Evolutionary conservation across 1,139 yeast species (phyloP).

Genomic region (Debaryomyces coudertii): DNA sequence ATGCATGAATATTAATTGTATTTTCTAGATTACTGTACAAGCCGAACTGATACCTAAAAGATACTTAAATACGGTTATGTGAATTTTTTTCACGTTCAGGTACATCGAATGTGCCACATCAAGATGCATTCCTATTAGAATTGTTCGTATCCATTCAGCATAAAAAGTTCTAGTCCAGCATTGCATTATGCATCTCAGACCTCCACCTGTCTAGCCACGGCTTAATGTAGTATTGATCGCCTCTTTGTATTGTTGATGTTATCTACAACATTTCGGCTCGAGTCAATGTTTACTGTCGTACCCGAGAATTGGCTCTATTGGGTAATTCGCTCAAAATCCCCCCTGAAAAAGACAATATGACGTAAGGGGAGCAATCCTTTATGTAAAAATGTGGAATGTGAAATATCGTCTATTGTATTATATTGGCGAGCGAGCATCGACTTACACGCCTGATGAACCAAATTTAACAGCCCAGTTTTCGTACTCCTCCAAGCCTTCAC

Average conservation of each 20-base stretch:
- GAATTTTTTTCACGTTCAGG: conserved; percentile 4
- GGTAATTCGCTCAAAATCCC: not conserved
- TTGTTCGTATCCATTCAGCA: not conserved
- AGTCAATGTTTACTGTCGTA: conserved; percentile 1
- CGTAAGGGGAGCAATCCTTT: conserved; percentile 6
- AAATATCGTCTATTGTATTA: not conserved
- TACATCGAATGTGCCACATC: conserved; percentile 4
- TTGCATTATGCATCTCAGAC: conserved; percentile 2
- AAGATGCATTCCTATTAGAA: conserved; percentile 2
- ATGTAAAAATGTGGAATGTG: not conserved
- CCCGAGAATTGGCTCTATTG: not conserved
- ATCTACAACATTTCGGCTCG: conserved; percentile 1
- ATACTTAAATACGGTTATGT: conserved; percentile 1
- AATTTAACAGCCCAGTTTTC: conserved; percentile 90
- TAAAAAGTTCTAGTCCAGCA: conserved; percentile 2
- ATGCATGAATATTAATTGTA: conserved; percentile 6
- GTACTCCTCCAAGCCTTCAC: conserved; percentile 72
- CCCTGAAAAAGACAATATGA: conserved; percentile 7
- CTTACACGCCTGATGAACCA: conserved; percentile 87
- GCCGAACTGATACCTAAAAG: conserved; percentile 4
- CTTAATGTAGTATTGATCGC: not conserved
- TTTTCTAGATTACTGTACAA: conserved; percentile 5
- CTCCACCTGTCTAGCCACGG: not conserved
- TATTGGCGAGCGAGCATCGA: conserved; percentile 5
- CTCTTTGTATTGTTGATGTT: not conserved